Evolutionary conservation across 2,329 filamentous ascomycete species (phyloP).

Genomic region (Pseudogymnoascus sp.): DNA sequence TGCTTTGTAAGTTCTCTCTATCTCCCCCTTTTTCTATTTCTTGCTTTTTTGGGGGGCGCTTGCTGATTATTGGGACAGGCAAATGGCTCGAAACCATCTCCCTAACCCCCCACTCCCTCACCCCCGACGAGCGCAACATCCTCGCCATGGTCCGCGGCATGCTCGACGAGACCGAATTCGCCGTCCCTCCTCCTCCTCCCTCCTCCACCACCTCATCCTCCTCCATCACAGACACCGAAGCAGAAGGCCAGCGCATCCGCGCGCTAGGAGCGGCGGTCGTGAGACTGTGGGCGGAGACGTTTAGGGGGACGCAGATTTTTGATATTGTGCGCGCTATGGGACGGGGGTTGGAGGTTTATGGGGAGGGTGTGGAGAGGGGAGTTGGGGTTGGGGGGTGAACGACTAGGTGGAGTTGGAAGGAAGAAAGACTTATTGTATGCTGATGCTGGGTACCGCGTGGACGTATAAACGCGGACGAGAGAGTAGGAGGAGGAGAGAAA

Average conservation of each 20-base stretch:
- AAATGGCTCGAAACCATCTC: slow-evolving; percentile 46
- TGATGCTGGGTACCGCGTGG: too few species aligned
- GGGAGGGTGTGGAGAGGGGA: slow-evolving; percentile 40
- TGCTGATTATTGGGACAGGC: too few species aligned
- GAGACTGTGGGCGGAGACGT: slow-evolving; percentile 53
- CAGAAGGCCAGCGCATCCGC: slow-evolving; percentile 29
- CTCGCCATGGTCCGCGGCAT: slow-evolving; percentile 49
- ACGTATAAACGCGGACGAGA: too few species aligned
- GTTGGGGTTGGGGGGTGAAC: background rate
- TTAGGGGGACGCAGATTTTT: slow-evolving; percentile 54
- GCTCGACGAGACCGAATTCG: slow-evolving; percentile 55
- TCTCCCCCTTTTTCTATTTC: background rate
- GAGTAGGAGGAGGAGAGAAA: too few species aligned
- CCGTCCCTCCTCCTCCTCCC: slow-evolving; percentile 45
- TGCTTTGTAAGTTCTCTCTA: slow-evolving; percentile 43
- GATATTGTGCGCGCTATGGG: slow-evolving; percentile 53
- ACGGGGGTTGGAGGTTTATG: slow-evolving; percentile 47
- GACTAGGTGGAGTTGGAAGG: too few species aligned
- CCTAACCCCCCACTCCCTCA: slow-evolving; percentile 40
- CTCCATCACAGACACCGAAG: background rate
- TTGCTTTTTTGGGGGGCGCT: too few species aligned
- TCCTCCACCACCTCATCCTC: background rate
- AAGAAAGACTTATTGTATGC: too few species aligned
- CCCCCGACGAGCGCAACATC: slow-evolving; percentile 46
- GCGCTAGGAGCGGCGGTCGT: slow-evolving; percentile 51